Conservation (phyloP, 2,329 filamentous ascomycete species). For the Pseudocercospora ulei region DNA sequence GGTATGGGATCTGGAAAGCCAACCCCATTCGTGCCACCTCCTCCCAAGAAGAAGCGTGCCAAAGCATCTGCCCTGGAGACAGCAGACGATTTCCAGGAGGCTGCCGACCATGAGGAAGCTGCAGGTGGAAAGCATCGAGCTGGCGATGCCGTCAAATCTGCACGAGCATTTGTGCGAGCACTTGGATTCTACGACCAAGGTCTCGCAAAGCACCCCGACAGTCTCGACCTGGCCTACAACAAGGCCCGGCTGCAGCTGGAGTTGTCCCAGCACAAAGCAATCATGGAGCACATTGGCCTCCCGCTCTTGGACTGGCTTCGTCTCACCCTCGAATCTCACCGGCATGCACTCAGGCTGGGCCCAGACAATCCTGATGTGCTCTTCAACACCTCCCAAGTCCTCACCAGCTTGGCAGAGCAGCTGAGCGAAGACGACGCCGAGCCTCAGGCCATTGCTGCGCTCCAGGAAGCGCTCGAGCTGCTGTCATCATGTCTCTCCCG, state of each 20-base stretch:
- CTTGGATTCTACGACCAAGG: constrained; percentile 58
- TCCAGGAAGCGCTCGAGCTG: constrained; percentile 54
- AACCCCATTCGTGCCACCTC: constrained; percentile 28
- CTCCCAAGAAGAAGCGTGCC: constrained; percentile 37
- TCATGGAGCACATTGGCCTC: constrained; percentile 50
- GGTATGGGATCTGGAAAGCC: constrained; percentile 27
- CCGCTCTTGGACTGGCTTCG: constrained; percentile 48
- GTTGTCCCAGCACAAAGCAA: constrained; percentile 55
- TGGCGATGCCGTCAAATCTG: constrained; percentile 58
- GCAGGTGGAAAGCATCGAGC: constrained; percentile 65
- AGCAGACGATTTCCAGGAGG: constrained; percentile 59
- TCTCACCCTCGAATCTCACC: constrained; percentile 55
- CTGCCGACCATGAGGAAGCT: constrained; percentile 60
- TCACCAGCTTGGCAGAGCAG: constrained; percentile 56
- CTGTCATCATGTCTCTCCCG: constrained; percentile 45
- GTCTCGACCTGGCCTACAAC: constrained; percentile 65
- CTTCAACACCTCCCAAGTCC: constrained; percentile 63
- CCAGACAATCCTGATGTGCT: constrained; percentile 56
- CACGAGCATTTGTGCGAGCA: constrained; percentile 54
- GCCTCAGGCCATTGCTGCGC: constrained; percentile 44
- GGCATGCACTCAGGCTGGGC: constrained; percentile 50
- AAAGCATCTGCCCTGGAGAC: constrained; percentile 42
- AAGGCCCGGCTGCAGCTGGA: constrained; percentile 64
- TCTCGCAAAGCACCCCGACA: constrained; percentile 49
- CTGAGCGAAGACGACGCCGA: constrained; percentile 45